These are phyloP conservation scores for Erodium maritimum DNA, from an alignment of 345 rosid species.

Conservation along the genomic window DNA sequence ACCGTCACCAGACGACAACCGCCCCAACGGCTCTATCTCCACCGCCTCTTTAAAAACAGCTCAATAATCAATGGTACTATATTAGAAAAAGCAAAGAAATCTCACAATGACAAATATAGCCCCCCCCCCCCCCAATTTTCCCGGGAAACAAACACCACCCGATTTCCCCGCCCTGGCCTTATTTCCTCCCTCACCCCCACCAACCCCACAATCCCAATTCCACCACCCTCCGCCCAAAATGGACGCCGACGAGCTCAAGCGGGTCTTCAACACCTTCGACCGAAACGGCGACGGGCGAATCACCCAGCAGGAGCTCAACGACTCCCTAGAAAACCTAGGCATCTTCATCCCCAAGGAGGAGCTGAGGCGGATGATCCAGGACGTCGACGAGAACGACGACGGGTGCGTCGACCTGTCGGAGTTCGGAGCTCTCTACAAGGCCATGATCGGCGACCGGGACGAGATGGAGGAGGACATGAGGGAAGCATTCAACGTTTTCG, in stretches of 20 bases:
- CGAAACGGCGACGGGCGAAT: slow-evolving; percentile 64
- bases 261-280: slow-evolving; percentile 74
- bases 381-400: slow-evolving; percentile 15
- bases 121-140: too few species aligned
- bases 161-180: too few species aligned
- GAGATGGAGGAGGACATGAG: slow-evolving; percentile 65
- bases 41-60: too few species aligned
- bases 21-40: too few species aligned
- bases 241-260: slow-evolving; percentile 47
- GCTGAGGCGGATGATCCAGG: slow-evolving; percentile 22
- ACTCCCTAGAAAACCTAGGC: slow-evolving; percentile 61
- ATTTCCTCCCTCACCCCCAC: too few species aligned
- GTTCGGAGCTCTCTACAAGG: slow-evolving; percentile 47
- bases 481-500: slow-evolving; percentile 82
- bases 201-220: too few species aligned
- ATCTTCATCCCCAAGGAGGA: slow-evolving; percentile 54
- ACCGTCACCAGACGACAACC: too few species aligned
- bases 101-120: too few species aligned
- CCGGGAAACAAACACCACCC: too few species aligned
- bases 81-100: too few species aligned
- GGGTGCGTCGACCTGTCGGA: slow-evolving; percentile 50
- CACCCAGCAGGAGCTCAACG: slow-evolving; percentile 47
- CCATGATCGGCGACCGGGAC: slow-evolving; percentile 41
- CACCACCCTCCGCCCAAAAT: slow-evolving; percentile 12
- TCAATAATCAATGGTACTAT: too few species aligned